Evolutionary conservation across 192 early-diverging fungal species (phyloP).

Genomic region (Umbelopsis sp.): DNA sequence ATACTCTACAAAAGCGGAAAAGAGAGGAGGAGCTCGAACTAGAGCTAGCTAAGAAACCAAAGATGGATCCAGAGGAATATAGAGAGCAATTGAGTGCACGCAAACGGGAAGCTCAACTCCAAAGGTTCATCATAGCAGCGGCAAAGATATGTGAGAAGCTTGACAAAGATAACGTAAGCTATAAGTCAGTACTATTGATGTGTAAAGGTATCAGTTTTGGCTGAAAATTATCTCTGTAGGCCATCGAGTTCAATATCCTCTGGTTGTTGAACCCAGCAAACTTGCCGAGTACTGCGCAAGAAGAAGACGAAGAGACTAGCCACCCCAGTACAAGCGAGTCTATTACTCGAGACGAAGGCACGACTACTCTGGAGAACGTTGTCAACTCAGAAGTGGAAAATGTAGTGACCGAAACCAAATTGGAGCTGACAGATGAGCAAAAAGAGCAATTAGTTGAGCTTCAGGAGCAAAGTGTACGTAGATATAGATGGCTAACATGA

Average conservation of each 20-base stretch:
- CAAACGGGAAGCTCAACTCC: conserved; percentile 37
- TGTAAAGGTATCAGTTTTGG: too few relatives aligned
- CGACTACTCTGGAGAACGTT: too few relatives aligned
- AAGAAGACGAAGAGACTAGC: not conserved
- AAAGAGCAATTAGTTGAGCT: too few relatives aligned
- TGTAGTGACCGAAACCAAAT: too few relatives aligned
- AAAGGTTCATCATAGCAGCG: conserved; percentile 43
- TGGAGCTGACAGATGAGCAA: too few relatives aligned
- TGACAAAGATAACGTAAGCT: conserved; percentile 39
- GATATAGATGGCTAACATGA: too few relatives aligned
- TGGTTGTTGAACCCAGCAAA: conserved; percentile 7
- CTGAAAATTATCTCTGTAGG: too few relatives aligned
- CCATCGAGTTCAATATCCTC: not conserved
- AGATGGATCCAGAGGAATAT: conserved; percentile 43
- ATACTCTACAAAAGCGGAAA: conserved; percentile 37
- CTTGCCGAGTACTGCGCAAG: not conserved
- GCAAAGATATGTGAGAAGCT: conserved; percentile 41
- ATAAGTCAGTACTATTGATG: too few relatives aligned
- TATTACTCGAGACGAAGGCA: too few relatives aligned
- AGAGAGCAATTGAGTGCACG: conserved; percentile 35
- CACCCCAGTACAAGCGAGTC: too few relatives aligned
- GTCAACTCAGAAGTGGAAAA: too few relatives aligned
- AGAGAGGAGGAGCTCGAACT: conserved; percentile 40
- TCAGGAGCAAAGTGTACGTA: too few relatives aligned
- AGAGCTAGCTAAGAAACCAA: conserved; percentile 24